Conservation (phyloP, 805 yeast species). For the Candida coquimbonensis region DNA sequence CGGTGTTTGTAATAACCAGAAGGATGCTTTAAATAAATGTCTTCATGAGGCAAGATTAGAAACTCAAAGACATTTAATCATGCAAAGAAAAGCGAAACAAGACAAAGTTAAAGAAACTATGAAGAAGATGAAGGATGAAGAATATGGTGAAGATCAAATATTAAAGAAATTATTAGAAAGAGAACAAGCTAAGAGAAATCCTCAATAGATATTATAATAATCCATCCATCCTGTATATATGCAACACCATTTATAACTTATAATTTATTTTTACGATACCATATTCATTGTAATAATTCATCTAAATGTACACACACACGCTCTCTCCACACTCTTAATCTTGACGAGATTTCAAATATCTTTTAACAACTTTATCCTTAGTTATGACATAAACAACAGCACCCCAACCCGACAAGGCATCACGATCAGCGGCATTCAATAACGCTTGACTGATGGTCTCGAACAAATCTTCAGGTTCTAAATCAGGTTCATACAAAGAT, state of each 20-base stretch:
- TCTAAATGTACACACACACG: conserved; percentile 2
- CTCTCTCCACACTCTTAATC: conserved; percentile 41
- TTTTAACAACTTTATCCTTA: conserved; percentile 83
- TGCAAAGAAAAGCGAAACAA: conserved; percentile 49
- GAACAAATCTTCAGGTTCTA: conserved; percentile 91
- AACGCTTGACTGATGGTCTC: conserved; percentile 94
- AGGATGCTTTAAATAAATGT: conserved; percentile 73
- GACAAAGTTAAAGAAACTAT: conserved; percentile 48
- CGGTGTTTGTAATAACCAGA: conserved; percentile 81
- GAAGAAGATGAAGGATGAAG: conserved; percentile 65
- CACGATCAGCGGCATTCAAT: conserved; percentile 93
- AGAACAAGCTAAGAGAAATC: conserved; percentile 32
- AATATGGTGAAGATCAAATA: conserved; percentile 68
- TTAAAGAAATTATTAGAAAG: conserved; percentile 58
- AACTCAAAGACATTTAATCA: conserved; percentile 47
- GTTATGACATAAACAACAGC: conserved; percentile 89
- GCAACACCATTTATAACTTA: not conserved
- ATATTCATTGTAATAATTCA: not conserved
- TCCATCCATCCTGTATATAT: not conserved
- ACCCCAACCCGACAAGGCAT: conserved; percentile 98
- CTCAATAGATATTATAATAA: not conserved
- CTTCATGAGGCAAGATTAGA: conserved; percentile 68
- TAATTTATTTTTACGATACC: not conserved
- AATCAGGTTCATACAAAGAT: conserved; percentile 84
- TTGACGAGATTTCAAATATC: conserved; percentile 89